Percentiles rank a stretch among this genome's conserved stretches.
phyloP scores from a whole-genome alignment of 768 basidiomycete species.

The Sarcodon sp. region DNA sequence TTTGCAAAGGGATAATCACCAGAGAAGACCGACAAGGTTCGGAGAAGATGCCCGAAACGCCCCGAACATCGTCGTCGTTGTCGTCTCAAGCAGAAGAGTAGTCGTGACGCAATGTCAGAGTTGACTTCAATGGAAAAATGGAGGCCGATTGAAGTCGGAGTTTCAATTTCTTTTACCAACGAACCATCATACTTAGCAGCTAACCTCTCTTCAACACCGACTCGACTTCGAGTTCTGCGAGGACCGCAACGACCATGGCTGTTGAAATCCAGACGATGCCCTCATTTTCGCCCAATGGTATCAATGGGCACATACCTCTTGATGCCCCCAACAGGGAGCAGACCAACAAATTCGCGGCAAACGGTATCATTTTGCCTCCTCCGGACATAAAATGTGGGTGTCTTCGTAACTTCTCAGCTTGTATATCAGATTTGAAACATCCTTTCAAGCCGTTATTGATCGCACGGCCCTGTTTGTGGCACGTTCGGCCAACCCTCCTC shows the following conservation, averaged over 20 bases:
- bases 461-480: slow-evolving; percentile 87
- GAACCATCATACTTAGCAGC: slow-evolving; percentile 13
- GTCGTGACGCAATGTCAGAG: slow-evolving; percentile 1
- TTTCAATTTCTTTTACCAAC: neutral
- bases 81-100: slow-evolving; percentile 4
- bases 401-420: neutral
- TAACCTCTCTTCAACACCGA: slow-evolving; percentile 1
- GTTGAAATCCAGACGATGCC: slow-evolving; percentile 24
- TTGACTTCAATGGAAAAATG: too few species aligned
- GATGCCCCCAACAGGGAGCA: slow-evolving; percentile 23
- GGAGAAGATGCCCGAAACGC: slow-evolving; percentile 66
- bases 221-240: slow-evolving; percentile 10
- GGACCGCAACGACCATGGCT: slow-evolving; percentile 27
- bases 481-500: slow-evolving; percentile 83
- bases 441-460: slow-evolving; percentile 74
- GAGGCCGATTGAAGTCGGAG: slow-evolving; percentile 1
- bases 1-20: slow-evolving; percentile 31
- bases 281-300: slow-evolving; percentile 26
- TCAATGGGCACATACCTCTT: slow-evolving; percentile 25
- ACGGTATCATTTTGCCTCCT: slow-evolving; percentile 88
- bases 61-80: slow-evolving; percentile 56
- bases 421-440: neutral
- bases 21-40: slow-evolving; percentile 68
- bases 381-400: slow-evolving; percentile 86
- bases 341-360: slow-evolving; percentile 38